These are phyloP conservation scores for Lecanicillium sp. DNA, from an alignment of 2,329 filamentous ascomycete genomes.

Conservation along the genomic window DNA sequence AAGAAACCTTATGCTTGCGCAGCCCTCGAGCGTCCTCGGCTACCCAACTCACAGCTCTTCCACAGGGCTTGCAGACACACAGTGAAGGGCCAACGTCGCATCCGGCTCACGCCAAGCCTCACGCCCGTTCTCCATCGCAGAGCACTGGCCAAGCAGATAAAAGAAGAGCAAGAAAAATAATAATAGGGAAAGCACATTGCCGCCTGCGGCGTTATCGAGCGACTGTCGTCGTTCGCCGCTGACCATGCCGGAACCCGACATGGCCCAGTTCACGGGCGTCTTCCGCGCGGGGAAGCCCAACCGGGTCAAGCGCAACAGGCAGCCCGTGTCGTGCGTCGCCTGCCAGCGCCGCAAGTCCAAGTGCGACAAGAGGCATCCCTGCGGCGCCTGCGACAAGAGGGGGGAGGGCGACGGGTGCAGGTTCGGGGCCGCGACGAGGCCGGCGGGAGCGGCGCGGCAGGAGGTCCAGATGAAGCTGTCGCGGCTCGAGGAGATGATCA, in stretches of 20 bases:
- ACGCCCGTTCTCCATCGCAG: too few relatives aligned
- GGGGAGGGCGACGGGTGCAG: constrained; percentile 28
- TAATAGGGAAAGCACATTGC: too few relatives aligned
- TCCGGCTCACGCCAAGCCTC: too few relatives aligned
- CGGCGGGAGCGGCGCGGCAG: too few relatives aligned
- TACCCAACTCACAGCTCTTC: too few relatives aligned
- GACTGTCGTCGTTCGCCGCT: not conserved
- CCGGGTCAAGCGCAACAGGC: constrained; percentile 34
- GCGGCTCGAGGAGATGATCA: constrained; percentile 35
- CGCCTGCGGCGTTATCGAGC: too few relatives aligned
- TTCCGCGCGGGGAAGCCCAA: constrained; percentile 31
- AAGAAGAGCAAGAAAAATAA: too few relatives aligned
- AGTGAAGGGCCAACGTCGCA: too few relatives aligned
- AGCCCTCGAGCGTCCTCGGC: too few relatives aligned
- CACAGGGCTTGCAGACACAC: too few relatives aligned
- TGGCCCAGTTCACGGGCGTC: constrained; percentile 25
- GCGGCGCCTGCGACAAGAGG: constrained; percentile 34
- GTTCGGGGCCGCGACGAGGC: constrained; percentile 22
- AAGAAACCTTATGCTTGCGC: too few relatives aligned
- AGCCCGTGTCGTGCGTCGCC: constrained; percentile 35
- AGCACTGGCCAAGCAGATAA: too few relatives aligned
- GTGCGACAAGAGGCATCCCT: constrained; percentile 37
- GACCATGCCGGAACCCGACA: constrained; percentile 12
- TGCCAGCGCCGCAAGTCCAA: constrained; percentile 39
- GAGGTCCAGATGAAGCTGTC: constrained; percentile 8